Base-by-base conservation (phyloP, 2,329 filamentous ascomycete species). In the Endoconidiophora laricicola region DNA sequence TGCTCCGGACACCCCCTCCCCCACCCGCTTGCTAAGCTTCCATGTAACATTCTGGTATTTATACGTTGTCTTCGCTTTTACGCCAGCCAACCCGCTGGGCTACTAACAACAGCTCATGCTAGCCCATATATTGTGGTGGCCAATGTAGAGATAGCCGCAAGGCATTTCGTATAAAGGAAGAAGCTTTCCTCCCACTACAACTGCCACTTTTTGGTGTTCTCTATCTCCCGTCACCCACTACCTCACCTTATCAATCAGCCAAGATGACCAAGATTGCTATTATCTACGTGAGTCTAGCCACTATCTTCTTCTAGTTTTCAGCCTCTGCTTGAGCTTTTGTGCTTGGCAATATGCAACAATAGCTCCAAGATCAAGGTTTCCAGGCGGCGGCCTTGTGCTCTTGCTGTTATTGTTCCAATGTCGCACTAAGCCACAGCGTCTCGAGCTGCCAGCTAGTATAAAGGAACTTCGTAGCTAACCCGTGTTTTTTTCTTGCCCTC, bases 231-330 rank as follows among this genome's bases (percentile, higher is more conserved):
- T 44, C 14, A n/a, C 20, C 20, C 23, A 29, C 36, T 50, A 47
- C 20, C 26, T 43, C 2, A 24, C 20, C 39, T 42, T 24, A 44
- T 46, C 24, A 50, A 2, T 44, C 29, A 26, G 41, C 50, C 44
- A 53, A 53, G 61, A 93, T 94, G 86, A 85, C 84, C 66, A 93
- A 86, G 73, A 77, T 94, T 63, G 87, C 87, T 60, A 91, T 94
- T 68, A 78, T 94, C 65, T 93, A 79, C 66, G 84, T 88, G 73
- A 59, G 83, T 76, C 44, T 48, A 44, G 40, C 50, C 41, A 49
- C 46, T 46, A 33, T 33, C 12, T 33, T 12, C 29, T 33, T 33
- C 29, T 3, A 33, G 29, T 33, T 33, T 3, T 33, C 12, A 33
- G 29, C 2, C 2, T 24, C 33, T 18, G 22, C 14, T 20, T 26